Conservation (phyloP, 2,329 filamentous ascomycete genomes). For the Blastomyces gilchristii region DNA sequence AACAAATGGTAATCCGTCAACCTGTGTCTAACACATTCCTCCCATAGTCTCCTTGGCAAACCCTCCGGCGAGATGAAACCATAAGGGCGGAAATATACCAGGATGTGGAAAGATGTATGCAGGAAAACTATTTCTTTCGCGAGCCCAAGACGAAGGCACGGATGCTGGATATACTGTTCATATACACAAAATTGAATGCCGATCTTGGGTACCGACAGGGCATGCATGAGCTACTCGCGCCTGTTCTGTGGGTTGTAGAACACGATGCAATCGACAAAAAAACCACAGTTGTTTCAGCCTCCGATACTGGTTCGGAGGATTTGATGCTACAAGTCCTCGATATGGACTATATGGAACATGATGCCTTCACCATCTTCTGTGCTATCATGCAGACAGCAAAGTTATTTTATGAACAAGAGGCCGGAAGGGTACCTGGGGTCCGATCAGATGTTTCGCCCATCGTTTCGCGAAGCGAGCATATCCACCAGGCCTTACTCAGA, state of each 20-base stretch:
- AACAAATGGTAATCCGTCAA: slow-evolving; percentile 18
- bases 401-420: slow-evolving; percentile 69
- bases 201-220: slow-evolving; percentile 89
- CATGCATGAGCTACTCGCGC: slow-evolving; percentile 93
- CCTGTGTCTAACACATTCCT: slow-evolving; percentile 38
- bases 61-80: slow-evolving; percentile 71
- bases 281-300: slow-evolving; percentile 25
- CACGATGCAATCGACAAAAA: slow-evolving; percentile 61
- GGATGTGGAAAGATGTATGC: slow-evolving; percentile 83
- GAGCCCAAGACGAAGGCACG: slow-evolving; percentile 65
- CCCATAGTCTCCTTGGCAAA: slow-evolving; percentile 77
- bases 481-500: slow-evolving; percentile 71
- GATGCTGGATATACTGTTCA: slow-evolving; percentile 80
- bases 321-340: slow-evolving; percentile 60
- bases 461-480: slow-evolving; percentile 71
- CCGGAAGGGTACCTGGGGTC: slow-evolving; percentile 27
- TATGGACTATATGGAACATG: slow-evolving; percentile 69
- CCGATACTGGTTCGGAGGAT: slow-evolving; percentile 34
- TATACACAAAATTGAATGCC: slow-evolving; percentile 88
- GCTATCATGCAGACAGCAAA: slow-evolving; percentile 81
- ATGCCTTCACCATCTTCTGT: slow-evolving; percentile 77
- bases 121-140: slow-evolving; percentile 84
- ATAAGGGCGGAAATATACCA: slow-evolving; percentile 83
- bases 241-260: slow-evolving; percentile 74
- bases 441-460: slow-evolving; percentile 55